Evolutionary conservation across 495 filamentous ascomycete genomes (phyloP).

Genomic region (Parathielavia appendiculata): DNA sequence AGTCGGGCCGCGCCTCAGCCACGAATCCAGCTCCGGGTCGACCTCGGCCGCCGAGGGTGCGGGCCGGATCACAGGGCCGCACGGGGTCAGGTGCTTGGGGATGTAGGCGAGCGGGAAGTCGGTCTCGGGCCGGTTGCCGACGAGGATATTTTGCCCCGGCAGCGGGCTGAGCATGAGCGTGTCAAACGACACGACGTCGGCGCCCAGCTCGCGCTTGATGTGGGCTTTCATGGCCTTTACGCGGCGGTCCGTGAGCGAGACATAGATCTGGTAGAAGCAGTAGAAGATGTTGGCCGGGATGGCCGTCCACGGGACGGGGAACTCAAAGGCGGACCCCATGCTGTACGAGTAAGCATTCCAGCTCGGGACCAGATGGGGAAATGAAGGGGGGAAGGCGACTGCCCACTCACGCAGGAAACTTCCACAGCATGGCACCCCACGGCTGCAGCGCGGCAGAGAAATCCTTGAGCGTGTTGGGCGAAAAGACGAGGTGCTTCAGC

Average conservation of each 20-base stretch:
- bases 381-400: conserved; percentile 13
- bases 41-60: conserved; percentile 27
- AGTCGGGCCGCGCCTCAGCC: conserved; percentile 33
- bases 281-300: conserved; percentile 44
- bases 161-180: background rate
- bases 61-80: conserved; percentile 45
- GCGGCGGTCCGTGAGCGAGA: background rate
- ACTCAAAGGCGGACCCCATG: conserved; percentile 4
- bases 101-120: conserved; percentile 33
- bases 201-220: conserved; percentile 1
- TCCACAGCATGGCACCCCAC: conserved; percentile 26
- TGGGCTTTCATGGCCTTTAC: background rate
- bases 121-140: conserved; percentile 26
- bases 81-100: conserved; percentile 40
- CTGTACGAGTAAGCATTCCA: conserved; percentile 6
- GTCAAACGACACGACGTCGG: background rate
- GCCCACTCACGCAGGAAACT: conserved; percentile 29
- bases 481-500: conserved; percentile 31
- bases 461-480: conserved; percentile 37
- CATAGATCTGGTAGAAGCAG: background rate
- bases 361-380: background rate
- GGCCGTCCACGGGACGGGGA: conserved; percentile 24
- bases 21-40: conserved; percentile 30
- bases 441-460: conserved; percentile 29
- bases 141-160: conserved; percentile 19